Conservation (phyloP, 2,329 filamentous ascomycete species). For the Aspergillus oerlinghausenensis region DNA sequence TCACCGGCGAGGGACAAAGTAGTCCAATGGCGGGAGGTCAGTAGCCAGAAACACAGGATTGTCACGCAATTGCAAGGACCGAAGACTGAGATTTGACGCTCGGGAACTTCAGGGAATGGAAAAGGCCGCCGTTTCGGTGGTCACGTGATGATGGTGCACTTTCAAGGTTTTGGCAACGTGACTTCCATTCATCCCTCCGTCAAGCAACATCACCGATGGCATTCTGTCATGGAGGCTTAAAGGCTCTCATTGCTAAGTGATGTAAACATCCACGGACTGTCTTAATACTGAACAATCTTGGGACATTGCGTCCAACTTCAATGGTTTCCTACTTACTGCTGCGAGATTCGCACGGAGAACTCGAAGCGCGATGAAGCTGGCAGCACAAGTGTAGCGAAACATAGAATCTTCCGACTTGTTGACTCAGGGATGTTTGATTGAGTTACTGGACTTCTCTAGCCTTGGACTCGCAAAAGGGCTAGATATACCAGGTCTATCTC, state of each 20-base stretch:
- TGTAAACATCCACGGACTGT: background rate
- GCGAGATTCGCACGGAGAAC: background rate
- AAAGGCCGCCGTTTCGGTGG: background rate
- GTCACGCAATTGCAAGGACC: conserved; percentile 32
- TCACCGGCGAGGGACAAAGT: conserved; percentile 28
- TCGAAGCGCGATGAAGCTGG: too few relatives aligned
- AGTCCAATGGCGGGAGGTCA: conserved; percentile 39
- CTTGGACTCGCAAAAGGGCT: background rate
- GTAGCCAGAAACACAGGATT: conserved; percentile 23
- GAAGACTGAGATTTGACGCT: conserved; percentile 37
- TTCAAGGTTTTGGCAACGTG: background rate
- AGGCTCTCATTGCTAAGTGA: background rate
- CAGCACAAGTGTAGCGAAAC: background rate
- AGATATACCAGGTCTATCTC: background rate
- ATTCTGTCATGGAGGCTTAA: background rate
- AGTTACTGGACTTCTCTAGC: too few relatives aligned
- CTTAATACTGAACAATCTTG: background rate
- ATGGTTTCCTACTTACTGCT: background rate
- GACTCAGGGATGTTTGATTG: background rate
- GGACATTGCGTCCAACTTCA: background rate
- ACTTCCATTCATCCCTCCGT: background rate
- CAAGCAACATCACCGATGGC: background rate
- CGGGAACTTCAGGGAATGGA: conserved; percentile 40
- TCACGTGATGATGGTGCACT: background rate
- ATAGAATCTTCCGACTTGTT: background rate